phyloP scores from a whole-genome alignment of 495 filamentous ascomycete species.

The Tuber brumale region DNA sequence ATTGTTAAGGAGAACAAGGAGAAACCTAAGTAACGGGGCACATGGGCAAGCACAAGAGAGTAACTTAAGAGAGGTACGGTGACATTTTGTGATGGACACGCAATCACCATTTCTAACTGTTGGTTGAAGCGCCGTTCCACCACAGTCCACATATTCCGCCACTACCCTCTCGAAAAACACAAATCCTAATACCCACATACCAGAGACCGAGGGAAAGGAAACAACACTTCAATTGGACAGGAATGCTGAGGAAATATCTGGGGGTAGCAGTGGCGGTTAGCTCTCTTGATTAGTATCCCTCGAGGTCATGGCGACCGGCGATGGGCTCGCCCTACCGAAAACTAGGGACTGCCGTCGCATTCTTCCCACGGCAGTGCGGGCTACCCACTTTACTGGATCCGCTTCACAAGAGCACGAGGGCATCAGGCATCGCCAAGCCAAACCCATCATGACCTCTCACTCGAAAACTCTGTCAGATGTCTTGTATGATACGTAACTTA shows the following conservation, averaged over 20 bases:
- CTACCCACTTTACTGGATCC: not conserved
- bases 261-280: not conserved
- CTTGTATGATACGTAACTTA: conserved; percentile 2
- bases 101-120: too few species aligned
- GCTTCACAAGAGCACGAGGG: not conserved
- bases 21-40: too few species aligned
- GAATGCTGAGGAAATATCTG: not conserved
- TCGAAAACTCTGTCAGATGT: not conserved
- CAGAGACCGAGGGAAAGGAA: not conserved
- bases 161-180: not conserved
- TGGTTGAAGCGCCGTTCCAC: too few species aligned
- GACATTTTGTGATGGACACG: too few species aligned
- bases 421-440: not conserved
- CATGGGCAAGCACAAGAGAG: too few species aligned
- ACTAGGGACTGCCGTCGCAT: not conserved
- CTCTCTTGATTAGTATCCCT: not conserved
- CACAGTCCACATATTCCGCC: too few species aligned
- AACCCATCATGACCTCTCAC: not conserved
- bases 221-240: not conserved
- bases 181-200: not conserved
- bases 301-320: not conserved
- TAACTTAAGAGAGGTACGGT: too few species aligned
- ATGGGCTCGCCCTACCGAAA: not conserved
- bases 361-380: not conserved
- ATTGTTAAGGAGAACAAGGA: too few species aligned